These are phyloP conservation scores for Triticum urartu DNA, from an alignment of 176 grass and related monocot genomes.

Conservation along the genomic window DNA sequence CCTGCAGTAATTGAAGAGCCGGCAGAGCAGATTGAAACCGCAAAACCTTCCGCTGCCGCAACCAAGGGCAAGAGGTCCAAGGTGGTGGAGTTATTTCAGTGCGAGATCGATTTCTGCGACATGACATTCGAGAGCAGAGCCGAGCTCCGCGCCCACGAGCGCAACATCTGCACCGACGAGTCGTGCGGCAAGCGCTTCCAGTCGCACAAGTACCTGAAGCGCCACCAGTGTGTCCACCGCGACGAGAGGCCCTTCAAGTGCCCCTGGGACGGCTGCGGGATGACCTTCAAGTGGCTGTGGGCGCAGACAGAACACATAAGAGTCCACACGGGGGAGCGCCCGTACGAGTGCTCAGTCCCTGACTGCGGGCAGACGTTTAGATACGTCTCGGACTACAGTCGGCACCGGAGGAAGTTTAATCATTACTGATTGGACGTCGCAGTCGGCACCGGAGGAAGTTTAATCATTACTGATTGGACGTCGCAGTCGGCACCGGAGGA, in stretches of 20 bases:
- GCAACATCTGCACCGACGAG: constrained; percentile 61
- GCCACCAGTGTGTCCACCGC: constrained; percentile 62
- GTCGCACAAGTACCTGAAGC: constrained; percentile 61
- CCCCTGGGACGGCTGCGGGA: constrained; percentile 67
- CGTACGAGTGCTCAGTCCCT: constrained; percentile 41
- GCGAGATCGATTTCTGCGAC: constrained; percentile 46
- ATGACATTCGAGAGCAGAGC: constrained; percentile 43
- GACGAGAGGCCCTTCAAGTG: constrained; percentile 76
- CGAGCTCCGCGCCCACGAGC: constrained; percentile 60
- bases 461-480: constrained; percentile 44
- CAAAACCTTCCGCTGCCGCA: neutral
- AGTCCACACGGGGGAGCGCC: constrained; percentile 69
- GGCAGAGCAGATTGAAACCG: neutral
- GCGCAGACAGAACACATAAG: constrained; percentile 69
- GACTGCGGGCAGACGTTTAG: constrained; percentile 65
- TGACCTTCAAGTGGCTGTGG: constrained; percentile 82
- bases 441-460: constrained; percentile 68
- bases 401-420: constrained; percentile 65
- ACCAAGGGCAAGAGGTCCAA: constrained; percentile 28
- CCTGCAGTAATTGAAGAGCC: constrained; percentile 31
- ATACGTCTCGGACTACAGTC: constrained; percentile 73
- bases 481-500: too few relatives aligned
- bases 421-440: neutral
- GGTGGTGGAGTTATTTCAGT: constrained; percentile 21
- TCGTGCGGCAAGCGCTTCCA: constrained; percentile 70